Percentiles rank a stretch among this genome's conserved stretches.
Conservation (phyloP, 2,329 filamentous ascomycete genomes). For the Penicillium sp. region DNA sequence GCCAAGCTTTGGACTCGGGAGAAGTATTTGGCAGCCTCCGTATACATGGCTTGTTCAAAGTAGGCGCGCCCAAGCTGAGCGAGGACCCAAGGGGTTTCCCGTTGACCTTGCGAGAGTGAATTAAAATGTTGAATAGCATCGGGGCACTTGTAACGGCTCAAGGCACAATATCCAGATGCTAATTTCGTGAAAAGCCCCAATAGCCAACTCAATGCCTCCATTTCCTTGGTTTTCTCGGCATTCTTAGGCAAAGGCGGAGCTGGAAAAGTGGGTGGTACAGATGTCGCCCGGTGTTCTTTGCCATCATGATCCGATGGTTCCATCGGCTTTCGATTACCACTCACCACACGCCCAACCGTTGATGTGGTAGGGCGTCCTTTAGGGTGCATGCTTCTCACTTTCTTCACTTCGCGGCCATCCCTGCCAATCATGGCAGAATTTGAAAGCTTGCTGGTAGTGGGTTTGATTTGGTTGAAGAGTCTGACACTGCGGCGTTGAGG, state of each 20-base stretch:
- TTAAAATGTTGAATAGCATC: constrained; percentile 74
- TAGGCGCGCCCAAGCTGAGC: constrained; percentile 86
- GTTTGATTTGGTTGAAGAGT: constrained; percentile 68
- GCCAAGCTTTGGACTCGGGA: constrained; percentile 73
- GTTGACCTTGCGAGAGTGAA: constrained; percentile 68
- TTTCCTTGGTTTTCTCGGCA: constrained; percentile 61
- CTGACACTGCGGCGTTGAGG: constrained; percentile 70
- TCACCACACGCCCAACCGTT: constrained; percentile 81
- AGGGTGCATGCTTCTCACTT: constrained; percentile 71
- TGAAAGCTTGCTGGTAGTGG: constrained; percentile 62
- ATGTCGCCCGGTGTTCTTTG: constrained; percentile 54
- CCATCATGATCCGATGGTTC: constrained; percentile 65
- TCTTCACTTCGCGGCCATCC: constrained; percentile 74
- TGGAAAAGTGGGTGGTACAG: constrained; percentile 29
- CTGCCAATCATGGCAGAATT: constrained; percentile 58
- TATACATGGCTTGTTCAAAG: constrained; percentile 85
- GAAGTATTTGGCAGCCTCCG: constrained; percentile 84
- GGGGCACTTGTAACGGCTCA: constrained; percentile 74
- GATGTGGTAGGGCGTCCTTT: constrained; percentile 67
- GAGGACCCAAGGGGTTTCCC: constrained; percentile 90
- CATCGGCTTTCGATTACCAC: constrained; percentile 76
- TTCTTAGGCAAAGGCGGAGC: constrained; percentile 30
- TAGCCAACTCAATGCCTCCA: constrained; percentile 73
- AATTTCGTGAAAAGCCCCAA: constrained; percentile 80
- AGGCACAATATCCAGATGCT: constrained; percentile 72